These are phyloP conservation scores for Inga leiocalycina DNA, from an alignment of 306 rosid genomes.

Conservation along the genomic window DNA sequence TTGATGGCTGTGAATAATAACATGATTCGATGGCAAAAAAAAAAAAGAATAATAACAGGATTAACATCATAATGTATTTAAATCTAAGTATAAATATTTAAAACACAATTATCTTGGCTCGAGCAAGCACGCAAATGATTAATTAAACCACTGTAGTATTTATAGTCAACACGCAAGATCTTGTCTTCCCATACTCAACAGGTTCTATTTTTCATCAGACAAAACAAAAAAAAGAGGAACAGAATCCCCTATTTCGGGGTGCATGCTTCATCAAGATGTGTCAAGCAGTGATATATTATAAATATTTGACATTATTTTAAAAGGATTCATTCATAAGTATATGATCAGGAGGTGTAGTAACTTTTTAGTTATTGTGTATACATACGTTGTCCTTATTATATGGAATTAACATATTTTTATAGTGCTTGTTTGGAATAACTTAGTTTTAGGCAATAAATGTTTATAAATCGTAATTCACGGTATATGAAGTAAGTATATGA, in stretches of 20 bases:
- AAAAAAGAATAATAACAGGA: background rate
- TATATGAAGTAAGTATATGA: no score
- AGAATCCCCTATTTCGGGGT: background rate
- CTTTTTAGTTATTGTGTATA: background rate
- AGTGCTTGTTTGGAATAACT: no score
- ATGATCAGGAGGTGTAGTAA: background rate
- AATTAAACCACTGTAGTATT: background rate
- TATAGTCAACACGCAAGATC: constrained; percentile 16
- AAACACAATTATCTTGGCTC: background rate
- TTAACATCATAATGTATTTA: background rate
- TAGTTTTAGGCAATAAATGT: no score
- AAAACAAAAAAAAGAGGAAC: background rate
- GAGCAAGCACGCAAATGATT: background rate
- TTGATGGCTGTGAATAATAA: background rate
- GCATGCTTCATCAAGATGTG: background rate
- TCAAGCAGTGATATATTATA: background rate
- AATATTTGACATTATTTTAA: background rate
- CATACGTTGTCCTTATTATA: background rate
- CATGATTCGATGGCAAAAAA: background rate
- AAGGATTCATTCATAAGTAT: background rate
- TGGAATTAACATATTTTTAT: background rate
- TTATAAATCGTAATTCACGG: no score
- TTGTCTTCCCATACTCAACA: background rate
- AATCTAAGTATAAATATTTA: background rate
- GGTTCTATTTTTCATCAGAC: background rate